A percentile compares a stretch with the other conserved stretches of the same genome.
Conservation (phyloP, 805 yeast genomes). For the Starmerella bombi region DNA sequence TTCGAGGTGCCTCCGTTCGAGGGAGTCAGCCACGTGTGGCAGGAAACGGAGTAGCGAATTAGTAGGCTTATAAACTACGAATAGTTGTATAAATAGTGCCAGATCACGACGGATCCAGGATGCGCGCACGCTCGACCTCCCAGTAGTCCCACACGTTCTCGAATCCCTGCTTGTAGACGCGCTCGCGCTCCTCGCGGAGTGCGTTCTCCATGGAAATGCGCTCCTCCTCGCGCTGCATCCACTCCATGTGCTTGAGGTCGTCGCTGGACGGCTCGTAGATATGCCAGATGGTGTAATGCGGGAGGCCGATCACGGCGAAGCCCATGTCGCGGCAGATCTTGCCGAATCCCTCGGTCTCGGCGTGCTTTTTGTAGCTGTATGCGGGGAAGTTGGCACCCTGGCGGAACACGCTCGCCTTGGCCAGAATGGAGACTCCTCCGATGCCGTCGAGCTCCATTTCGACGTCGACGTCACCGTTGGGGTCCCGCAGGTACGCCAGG, state of each 20-base stretch:
- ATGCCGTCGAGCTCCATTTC: conserved; percentile 92
- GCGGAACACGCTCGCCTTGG: conserved; percentile 76
- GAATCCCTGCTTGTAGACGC: conserved; percentile 60
- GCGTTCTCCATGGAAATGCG: conserved; percentile 28
- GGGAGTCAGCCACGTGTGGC: conserved; percentile 44
- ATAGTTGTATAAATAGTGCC: too few relatives aligned
- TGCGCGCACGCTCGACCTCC: conserved; percentile 54
- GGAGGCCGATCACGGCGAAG: conserved; percentile 74
- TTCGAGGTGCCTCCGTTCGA: conserved; percentile 51
- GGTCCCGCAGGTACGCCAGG: conserved; percentile 85
- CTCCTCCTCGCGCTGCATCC: conserved; percentile 34
- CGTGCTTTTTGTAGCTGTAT: conserved; percentile 88
- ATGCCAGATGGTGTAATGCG: conserved; percentile 96
- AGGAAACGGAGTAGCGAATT: conserved; percentile 13
- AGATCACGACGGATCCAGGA: too few relatives aligned
- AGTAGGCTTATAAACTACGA: too few relatives aligned
- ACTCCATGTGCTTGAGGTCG: conserved; percentile 60
- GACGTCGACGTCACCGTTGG: conserved; percentile 85
- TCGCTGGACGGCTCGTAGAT: conserved; percentile 91
- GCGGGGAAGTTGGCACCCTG: conserved; percentile 93
- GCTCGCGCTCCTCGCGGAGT: conserved; percentile 27
- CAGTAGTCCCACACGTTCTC: conserved; percentile 62
- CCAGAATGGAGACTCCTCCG: conserved; percentile 89
- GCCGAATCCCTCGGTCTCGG: conserved; percentile 96
- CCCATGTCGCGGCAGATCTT: conserved; percentile 82